phyloP scores from a whole-genome alignment of 2,329 filamentous ascomycete species.

The Colletotrichum agaves region DNA sequence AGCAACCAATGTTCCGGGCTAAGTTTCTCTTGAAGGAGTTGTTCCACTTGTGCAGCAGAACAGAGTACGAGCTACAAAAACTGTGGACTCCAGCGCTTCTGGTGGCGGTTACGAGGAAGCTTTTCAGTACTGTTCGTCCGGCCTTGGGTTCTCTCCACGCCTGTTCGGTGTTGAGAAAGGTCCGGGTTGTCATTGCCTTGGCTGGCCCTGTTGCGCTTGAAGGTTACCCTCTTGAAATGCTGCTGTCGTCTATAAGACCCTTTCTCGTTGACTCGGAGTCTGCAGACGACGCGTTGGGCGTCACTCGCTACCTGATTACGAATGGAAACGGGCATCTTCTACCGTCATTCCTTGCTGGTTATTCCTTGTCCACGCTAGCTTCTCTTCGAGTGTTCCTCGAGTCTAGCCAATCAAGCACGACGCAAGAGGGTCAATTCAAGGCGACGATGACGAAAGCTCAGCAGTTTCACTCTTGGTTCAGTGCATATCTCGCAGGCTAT shows the following conservation, averaged over 20 bases:
- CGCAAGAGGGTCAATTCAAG: constrained; percentile 84
- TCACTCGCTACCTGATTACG: constrained; percentile 84
- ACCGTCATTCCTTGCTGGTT: constrained; percentile 83
- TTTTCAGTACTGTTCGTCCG: constrained; percentile 84
- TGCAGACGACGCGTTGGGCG: constrained; percentile 87
- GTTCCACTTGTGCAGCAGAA: constrained; percentile 79
- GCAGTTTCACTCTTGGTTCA: constrained; percentile 83
- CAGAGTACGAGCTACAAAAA: constrained; percentile 69
- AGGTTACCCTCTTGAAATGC: constrained; percentile 90
- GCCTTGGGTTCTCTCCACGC: constrained; percentile 88
- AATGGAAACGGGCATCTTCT: constrained; percentile 73
- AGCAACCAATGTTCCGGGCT: constrained; percentile 87
- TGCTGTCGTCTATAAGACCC: constrained; percentile 81
- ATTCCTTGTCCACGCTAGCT: constrained; percentile 81
- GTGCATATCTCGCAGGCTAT: constrained; percentile 73
- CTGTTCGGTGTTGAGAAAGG: constrained; percentile 86
- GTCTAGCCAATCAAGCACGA: constrained; percentile 80
- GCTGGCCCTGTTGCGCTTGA: constrained; percentile 77
- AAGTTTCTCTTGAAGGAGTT: constrained; percentile 82
- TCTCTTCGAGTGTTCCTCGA: constrained; percentile 81
- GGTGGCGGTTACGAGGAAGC: constrained; percentile 77
- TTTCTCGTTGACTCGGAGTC: constrained; percentile 88
- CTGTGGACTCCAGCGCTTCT: constrained; percentile 84
- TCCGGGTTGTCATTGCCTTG: constrained; percentile 83
- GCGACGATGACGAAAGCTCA: constrained; percentile 81